phyloP scores from a whole-genome alignment of 2,329 filamentous ascomycete species.

The Alternaria triticimaculans region DNA sequence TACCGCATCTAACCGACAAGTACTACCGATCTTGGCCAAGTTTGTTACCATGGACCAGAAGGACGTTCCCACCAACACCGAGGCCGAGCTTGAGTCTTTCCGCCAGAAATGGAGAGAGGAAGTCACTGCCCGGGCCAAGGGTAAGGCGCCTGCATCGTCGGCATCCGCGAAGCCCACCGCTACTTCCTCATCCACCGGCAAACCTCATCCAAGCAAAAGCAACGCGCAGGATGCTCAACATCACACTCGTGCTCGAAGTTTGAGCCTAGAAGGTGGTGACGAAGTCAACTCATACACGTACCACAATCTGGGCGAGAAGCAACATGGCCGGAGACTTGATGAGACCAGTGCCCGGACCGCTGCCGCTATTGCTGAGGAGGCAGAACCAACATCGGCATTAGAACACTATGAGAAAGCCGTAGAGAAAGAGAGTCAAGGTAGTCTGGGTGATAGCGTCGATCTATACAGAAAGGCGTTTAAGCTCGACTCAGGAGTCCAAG shows the following conservation, averaged over 20 bases:
- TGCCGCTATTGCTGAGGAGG: slow-evolving; percentile 35
- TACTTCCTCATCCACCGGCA: slow-evolving; percentile 25
- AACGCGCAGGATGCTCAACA: slow-evolving; percentile 30
- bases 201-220: slow-evolving; percentile 28
- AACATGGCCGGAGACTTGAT: slow-evolving; percentile 52
- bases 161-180: slow-evolving; percentile 21
- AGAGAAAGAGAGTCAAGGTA: slow-evolving; percentile 84
- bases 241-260: slow-evolving; percentile 34
- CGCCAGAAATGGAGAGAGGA: slow-evolving; percentile 86
- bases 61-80: slow-evolving; percentile 42
- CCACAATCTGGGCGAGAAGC: slow-evolving; percentile 56
- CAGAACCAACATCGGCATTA: slow-evolving; percentile 75
- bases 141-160: slow-evolving; percentile 23
- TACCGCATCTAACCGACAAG: slow-evolving; percentile 25
- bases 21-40: slow-evolving; percentile 25
- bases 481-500: slow-evolving; percentile 85
- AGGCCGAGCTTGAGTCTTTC: slow-evolving; percentile 82
- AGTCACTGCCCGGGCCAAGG: slow-evolving; percentile 63
- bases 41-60: slow-evolving; percentile 23
- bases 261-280: slow-evolving; percentile 47
- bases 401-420: slow-evolving; percentile 94
- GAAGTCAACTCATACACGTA: slow-evolving; percentile 52
- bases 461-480: slow-evolving; percentile 91
- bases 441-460: slow-evolving; percentile 83
- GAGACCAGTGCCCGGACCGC: slow-evolving; percentile 48